phyloP scores from a whole-genome alignment of 2,329 filamentous ascomycete species.

The Elsinoe fawcettii region DNA sequence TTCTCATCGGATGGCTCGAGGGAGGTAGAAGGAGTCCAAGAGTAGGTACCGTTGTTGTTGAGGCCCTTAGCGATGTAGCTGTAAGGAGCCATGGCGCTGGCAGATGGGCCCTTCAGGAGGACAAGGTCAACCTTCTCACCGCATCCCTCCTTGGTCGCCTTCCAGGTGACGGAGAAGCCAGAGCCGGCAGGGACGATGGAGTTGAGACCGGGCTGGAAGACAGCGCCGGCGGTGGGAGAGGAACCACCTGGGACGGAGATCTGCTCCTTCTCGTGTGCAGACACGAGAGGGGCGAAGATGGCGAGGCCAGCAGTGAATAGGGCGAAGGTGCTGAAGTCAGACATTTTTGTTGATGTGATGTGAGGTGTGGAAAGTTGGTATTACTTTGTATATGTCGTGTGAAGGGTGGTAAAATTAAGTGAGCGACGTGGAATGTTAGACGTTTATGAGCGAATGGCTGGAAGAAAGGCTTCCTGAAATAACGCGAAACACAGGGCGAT shows the following conservation, averaged over 20 bases:
- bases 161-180: conserved; percentile 53
- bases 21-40: conserved; percentile 45
- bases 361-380: background rate
- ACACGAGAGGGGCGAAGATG: conserved; percentile 39
- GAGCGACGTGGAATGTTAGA: conserved; percentile 10
- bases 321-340: conserved; percentile 37
- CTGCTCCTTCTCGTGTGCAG: conserved; percentile 30
- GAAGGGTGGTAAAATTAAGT: background rate
- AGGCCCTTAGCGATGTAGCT: conserved; percentile 42
- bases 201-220: conserved; percentile 44
- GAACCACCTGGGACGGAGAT: conserved; percentile 28
- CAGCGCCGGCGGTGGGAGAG: conserved; percentile 45
- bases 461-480: conserved; percentile 8
- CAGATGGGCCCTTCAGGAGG: conserved; percentile 51
- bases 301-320: conserved; percentile 49
- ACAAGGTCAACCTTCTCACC: conserved; percentile 45
- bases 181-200: conserved; percentile 49
- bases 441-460: conserved; percentile 14
- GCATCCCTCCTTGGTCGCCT: conserved; percentile 37
- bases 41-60: conserved; percentile 39
- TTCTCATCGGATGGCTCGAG: conserved; percentile 39
- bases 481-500: background rate
- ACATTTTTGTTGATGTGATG: conserved; percentile 19
- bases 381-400: background rate
- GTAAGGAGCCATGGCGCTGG: conserved; percentile 45